phyloP scores from a whole-genome alignment of 208 protist species.

The Porcisia hertigi region DNA sequence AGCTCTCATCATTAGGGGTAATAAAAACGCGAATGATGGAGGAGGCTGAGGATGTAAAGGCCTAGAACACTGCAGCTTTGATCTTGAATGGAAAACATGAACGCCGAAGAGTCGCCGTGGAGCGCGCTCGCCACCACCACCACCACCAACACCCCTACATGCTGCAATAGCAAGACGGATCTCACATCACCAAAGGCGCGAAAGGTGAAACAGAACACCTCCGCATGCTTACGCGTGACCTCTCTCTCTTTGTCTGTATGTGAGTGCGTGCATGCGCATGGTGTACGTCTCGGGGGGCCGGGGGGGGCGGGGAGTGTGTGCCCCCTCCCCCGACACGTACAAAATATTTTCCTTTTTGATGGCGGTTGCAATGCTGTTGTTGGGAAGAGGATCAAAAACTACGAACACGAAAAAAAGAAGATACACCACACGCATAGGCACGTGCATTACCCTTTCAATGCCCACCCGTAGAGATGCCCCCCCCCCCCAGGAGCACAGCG shows the following conservation, averaged over 20 bases:
- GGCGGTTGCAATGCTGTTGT: no score
- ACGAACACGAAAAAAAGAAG: no score
- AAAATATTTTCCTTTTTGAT: no score
- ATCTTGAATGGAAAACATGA: background rate
- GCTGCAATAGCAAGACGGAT: no score
- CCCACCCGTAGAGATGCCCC: background rate
- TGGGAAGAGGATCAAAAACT: no score
- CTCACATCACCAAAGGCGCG: no score
- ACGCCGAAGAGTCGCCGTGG: background rate
- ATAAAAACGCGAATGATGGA: background rate
- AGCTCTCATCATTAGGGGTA: background rate
- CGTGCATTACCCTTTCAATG: background rate
- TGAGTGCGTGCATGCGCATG: background rate
- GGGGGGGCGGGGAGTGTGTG: no score
- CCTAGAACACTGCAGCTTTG: background rate
- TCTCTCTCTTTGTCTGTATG: background rate
- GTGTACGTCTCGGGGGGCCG: no score
- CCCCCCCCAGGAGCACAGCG: no score
- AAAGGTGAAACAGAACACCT: no score
- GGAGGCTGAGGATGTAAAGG: background rate
- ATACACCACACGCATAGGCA: background rate
- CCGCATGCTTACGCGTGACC: no score
- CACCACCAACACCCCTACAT: background rate
- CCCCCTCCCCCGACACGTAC: no score
- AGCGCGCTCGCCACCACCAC: background rate